Percentiles rank a stretch among this genome's conserved stretches.
These are phyloP conservation scores for Ogataea minuta DNA, from an alignment of 805 yeast species.

Conservation along the genomic window DNA sequence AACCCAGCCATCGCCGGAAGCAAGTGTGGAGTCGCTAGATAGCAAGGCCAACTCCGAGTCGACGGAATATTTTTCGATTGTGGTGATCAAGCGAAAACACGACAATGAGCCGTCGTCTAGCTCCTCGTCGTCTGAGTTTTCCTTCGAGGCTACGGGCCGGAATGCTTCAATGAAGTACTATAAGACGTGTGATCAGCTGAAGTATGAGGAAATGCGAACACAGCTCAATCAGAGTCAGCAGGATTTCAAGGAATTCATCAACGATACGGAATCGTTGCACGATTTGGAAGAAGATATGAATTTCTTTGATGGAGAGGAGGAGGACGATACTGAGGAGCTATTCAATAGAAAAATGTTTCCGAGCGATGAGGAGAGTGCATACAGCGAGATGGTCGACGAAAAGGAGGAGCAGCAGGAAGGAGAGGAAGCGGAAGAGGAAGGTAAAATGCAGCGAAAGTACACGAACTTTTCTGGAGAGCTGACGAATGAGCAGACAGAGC, in stretches of 20 bases:
- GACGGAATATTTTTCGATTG: constrained; percentile 24
- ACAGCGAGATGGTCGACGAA: constrained; percentile 21
- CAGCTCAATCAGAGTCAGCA: constrained; percentile 18
- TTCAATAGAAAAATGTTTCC: constrained; percentile 38
- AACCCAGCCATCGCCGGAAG: neutral
- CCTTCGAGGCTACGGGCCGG: constrained; percentile 36
- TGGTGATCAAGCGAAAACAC: constrained; percentile 17
- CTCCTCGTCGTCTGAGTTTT: constrained; percentile 32
- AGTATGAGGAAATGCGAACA: constrained; percentile 23
- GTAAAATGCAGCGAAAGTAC: no score
- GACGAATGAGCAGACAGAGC: constrained; percentile 9
- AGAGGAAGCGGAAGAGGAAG: constrained; percentile 13
- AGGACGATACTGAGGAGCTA: constrained; percentile 39
- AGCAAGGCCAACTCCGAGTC: constrained; percentile 13
- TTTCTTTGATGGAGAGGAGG: constrained; percentile 30
- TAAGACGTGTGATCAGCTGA: constrained; percentile 33
- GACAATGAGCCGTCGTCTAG: constrained; percentile 4
- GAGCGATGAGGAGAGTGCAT: constrained; percentile 26
- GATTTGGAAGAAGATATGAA: constrained; percentile 35
- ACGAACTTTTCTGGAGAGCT: constrained; percentile 16
- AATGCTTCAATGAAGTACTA: constrained; percentile 38
- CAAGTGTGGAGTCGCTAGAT: neutral
- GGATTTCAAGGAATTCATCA: constrained; percentile 25
- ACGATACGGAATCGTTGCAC: constrained; percentile 26
- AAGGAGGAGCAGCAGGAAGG: constrained; percentile 3